These are phyloP conservation scores for Coemansia sp. DNA, from an alignment of 371 early-diverging fungal genomes.

Conservation along the genomic window DNA sequence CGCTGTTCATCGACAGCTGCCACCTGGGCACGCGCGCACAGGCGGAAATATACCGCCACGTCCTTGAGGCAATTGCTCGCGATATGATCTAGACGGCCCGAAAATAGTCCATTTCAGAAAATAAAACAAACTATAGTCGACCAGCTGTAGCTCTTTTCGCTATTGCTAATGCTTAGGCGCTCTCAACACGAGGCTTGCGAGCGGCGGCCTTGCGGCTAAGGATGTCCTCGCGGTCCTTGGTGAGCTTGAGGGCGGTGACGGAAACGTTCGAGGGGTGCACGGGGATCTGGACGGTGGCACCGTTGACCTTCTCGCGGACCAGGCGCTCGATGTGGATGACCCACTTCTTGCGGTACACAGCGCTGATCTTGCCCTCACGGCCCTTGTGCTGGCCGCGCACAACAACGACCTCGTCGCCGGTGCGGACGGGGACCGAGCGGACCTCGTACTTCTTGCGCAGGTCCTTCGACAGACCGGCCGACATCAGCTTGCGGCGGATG, in stretches of 20 bases:
- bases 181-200: constrained; percentile 36
- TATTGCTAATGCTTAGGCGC: constrained; percentile 1
- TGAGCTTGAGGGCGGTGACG: constrained; percentile 91
- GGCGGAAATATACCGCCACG: constrained; percentile 7
- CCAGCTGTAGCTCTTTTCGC: not conserved
- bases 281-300: constrained; percentile 87
- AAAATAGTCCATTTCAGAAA: not conserved
- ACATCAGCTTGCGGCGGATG: constrained; percentile 95
- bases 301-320: constrained; percentile 96
- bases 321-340: constrained; percentile 98
- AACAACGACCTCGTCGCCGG: constrained; percentile 96
- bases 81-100: not conserved
- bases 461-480: constrained; percentile 95
- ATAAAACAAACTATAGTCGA: not conserved
- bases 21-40: constrained; percentile 41
- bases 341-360: constrained; percentile 98
- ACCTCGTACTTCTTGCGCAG: constrained; percentile 95
- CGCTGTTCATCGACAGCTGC: constrained; percentile 33
- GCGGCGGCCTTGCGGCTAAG: constrained; percentile 51
- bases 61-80: not conserved
- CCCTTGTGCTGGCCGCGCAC: constrained; percentile 96
- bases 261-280: constrained; percentile 98
- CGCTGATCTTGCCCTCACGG: constrained; percentile 94
- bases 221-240: constrained; percentile 88
- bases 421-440: constrained; percentile 95